Evolutionary conservation across 305 asterid species (phyloP), one percentile per base, ranked within the genome.

Genomic region (Rubia balearica): DNA sequence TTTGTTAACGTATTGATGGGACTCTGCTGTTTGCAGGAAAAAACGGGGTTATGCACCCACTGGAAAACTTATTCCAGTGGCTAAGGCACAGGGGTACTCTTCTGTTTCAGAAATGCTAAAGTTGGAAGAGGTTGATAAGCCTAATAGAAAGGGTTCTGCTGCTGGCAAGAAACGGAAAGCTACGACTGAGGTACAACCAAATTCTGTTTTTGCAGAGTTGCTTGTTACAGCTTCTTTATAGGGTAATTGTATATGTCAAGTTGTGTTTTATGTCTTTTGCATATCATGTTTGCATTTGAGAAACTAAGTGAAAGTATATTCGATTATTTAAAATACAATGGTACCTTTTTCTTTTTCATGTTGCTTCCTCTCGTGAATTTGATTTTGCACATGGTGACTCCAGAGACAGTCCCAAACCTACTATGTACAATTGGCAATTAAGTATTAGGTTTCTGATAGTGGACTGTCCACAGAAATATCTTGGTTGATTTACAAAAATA

Each of bases 101-200:
- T 76, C 69, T 1, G 79, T 76, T 71, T 76, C 75, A 19, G 75
- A 71, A 30, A 65, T 71, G 62, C 63, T 71, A 33, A 53, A 56
- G 33, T 62, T 75, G 13, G 48, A 69, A 19, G 67, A 75, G 62
- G 16, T 75, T n/a, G 22, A 62, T 38, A 69, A 38, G 65, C 43
- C 51, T 4, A 22, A 64, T 21, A 48, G 41, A 42, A 9, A 53
- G 42, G 74, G 59, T 55, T 51, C 57, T 46, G 38, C 73, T 7
- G 24, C 51, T n/a, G 7, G 48, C 8, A 71, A 57, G 36, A 43
- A 43, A 53, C 11, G 65, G 36, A 19, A 61, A 17, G 63, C 56
- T 53, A 8, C 43, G 13, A 67, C 51, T 66, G 65, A 71, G 73
- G 80, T 71, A 33, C n/a, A 46, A 12, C 16, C 43, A 12, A 38